A percentile compares a stretch with the other conserved stretches of the same genome.
These are phyloP conservation scores for Hevea brasiliensis DNA, from an alignment of 345 rosid species.

Conservation along the genomic window DNA sequence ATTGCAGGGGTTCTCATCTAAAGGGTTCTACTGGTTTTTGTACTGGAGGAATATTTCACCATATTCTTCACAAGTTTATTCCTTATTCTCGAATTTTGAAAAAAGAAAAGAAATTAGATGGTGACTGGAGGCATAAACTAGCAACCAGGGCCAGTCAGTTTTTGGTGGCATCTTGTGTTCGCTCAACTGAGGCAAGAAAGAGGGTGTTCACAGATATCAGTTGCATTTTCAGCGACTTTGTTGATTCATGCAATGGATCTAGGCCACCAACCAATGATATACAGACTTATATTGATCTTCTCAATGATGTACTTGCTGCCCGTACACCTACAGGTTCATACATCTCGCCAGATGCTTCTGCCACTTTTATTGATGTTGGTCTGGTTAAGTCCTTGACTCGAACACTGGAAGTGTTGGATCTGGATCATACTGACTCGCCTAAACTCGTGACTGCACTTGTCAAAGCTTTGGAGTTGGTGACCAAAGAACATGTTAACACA, in stretches of 20 bases:
- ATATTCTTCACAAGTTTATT: constrained; percentile 72
- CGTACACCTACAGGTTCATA: constrained; percentile 80
- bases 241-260: constrained; percentile 51
- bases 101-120: constrained; percentile 69
- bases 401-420: constrained; percentile 81
- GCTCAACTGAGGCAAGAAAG: constrained; percentile 87
- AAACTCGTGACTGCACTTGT: constrained; percentile 77
- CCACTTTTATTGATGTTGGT: constrained; percentile 85
- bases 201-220: constrained; percentile 73
- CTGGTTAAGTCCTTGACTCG: constrained; percentile 72
- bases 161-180: constrained; percentile 86
- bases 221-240: constrained; percentile 59
- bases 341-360: constrained; percentile 85
- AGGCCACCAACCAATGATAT: constrained; percentile 61
- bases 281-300: constrained; percentile 70
- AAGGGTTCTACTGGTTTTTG: constrained; percentile 41
- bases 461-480: constrained; percentile 88
- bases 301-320: constrained; percentile 84
- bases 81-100: constrained; percentile 58
- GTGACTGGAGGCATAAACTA: constrained; percentile 91
- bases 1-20: constrained; percentile 55
- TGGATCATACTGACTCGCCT: constrained; percentile 83
- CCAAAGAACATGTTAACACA: constrained; percentile 82
- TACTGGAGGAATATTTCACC: constrained; percentile 71
- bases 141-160: constrained; percentile 77